These are phyloP conservation scores for Geum urbanum DNA, from an alignment of 306 rosid genomes.

Conservation along the genomic window DNA sequence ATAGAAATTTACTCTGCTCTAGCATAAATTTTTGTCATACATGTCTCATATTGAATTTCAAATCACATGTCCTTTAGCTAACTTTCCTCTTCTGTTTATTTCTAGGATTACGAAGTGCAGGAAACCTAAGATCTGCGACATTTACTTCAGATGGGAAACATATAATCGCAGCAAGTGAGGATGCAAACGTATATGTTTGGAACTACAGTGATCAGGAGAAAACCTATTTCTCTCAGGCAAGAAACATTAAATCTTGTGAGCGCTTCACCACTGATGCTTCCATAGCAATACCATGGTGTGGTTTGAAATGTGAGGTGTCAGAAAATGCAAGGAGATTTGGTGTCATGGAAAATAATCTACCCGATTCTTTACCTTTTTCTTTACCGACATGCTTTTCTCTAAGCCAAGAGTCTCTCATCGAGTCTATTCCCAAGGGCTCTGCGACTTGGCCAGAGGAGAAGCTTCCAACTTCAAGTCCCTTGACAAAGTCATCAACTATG, in stretches of 20 bases:
- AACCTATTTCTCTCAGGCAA: constrained; percentile 39
- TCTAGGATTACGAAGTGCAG: constrained; percentile 53
- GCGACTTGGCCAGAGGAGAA: constrained; percentile 99
- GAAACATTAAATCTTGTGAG: constrained; percentile 62
- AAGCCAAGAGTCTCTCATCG: constrained; percentile 60
- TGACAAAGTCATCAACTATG: constrained; percentile 38
- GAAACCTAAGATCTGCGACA: constrained; percentile 60
- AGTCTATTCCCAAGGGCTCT: constrained; percentile 77
- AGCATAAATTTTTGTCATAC: background rate
- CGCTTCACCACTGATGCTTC: constrained; percentile 60
- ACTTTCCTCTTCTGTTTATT: constrained; percentile 28
- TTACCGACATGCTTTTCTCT: constrained; percentile 59
- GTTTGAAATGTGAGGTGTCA: constrained; percentile 42
- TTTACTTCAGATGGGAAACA: constrained; percentile 92
- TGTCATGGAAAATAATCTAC: constrained; percentile 30
- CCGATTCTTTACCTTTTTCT: constrained; percentile 34
- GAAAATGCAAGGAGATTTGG: constrained; percentile 35
- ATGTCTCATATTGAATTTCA: background rate
- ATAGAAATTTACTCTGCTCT: constrained; percentile 1
- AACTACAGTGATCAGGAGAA: constrained; percentile 48
- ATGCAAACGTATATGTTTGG: constrained; percentile 85
- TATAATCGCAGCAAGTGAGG: constrained; percentile 79
- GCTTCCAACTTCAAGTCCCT: constrained; percentile 62
- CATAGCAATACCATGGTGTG: constrained; percentile 81
- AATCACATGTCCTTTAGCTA: constrained; percentile 5